A percentile compares a stretch with the other conserved stretches of the same genome.
These are phyloP conservation scores for Butyriboletus loyo DNA, from an alignment of 768 basidiomycete genomes.

Conservation along the genomic window DNA sequence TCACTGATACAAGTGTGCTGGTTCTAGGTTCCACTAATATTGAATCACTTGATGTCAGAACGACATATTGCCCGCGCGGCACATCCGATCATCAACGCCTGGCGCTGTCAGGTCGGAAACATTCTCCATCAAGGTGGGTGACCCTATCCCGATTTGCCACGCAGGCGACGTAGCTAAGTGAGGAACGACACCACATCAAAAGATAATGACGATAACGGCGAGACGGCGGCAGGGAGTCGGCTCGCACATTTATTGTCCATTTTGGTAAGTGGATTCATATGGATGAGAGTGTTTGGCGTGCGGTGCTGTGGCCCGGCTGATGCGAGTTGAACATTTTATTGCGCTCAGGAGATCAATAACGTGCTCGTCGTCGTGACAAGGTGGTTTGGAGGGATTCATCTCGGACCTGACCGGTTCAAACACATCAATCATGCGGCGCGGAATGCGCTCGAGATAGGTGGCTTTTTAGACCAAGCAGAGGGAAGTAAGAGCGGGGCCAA, in stretches of 20 bases:
- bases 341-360: slow-evolving; percentile 65
- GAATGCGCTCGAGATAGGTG: slow-evolving; percentile 83
- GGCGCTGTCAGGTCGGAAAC: slow-evolving; percentile 67
- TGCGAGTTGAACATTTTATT: not conserved
- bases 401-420: slow-evolving; percentile 86
- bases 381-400: slow-evolving; percentile 88
- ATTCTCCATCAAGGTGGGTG: slow-evolving; percentile 70
- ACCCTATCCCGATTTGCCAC: not conserved
- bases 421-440: slow-evolving; percentile 96
- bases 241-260: slow-evolving; percentile 90
- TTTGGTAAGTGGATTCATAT: slow-evolving; percentile 46
- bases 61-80: slow-evolving; percentile 70
- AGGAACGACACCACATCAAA: not conserved
- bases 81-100: slow-evolving; percentile 80
- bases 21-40: slow-evolving; percentile 61
- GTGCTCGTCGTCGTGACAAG: slow-evolving; percentile 91
- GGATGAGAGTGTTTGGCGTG: not conserved
- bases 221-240: slow-evolving; percentile 88
- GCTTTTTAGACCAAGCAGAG: slow-evolving; percentile 66
- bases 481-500: slow-evolving; percentile 18
- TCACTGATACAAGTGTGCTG: not conserved
- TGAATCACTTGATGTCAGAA: slow-evolving; percentile 68
- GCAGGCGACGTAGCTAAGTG: not conserved
- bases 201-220: slow-evolving; percentile 97
- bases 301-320: not conserved